phyloP scores from a whole-genome alignment of 225 moss, liverwort and hornwort species.

The Sphagnum tenellum region DNA sequence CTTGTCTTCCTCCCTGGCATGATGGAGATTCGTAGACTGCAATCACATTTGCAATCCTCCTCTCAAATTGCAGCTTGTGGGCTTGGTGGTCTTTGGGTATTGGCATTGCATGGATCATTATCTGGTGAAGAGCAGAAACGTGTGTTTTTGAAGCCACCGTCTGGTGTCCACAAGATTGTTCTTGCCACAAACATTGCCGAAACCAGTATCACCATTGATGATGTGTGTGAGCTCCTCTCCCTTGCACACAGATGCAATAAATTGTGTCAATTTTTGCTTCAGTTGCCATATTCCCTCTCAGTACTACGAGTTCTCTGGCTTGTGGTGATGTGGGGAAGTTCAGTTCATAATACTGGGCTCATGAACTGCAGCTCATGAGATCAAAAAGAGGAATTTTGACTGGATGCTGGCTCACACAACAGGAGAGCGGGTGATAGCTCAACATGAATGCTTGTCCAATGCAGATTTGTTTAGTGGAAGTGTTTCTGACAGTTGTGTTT shows the following conservation, averaged over 20 bases:
- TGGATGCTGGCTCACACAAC: too few relatives aligned
- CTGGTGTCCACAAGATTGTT: slow-evolving; percentile 58
- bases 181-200: slow-evolving; percentile 81
- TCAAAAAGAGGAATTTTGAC: too few relatives aligned
- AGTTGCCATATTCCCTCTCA: too few relatives aligned
- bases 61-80: slow-evolving; percentile 40
- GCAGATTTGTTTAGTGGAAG: too few relatives aligned
- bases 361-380: too few relatives aligned
- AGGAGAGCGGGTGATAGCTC: too few relatives aligned
- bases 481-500: neutral
- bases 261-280: too few relatives aligned
- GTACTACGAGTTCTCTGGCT: too few relatives aligned
- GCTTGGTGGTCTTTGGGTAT: slow-evolving; percentile 38
- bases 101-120: slow-evolving; percentile 68
- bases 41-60: slow-evolving; percentile 42
- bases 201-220: slow-evolving; percentile 79
- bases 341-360: too few relatives aligned
- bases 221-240: slow-evolving; percentile 45
- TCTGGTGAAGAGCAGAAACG: slow-evolving; percentile 63
- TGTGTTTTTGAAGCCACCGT: slow-evolving; percentile 52
- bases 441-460: too few relatives aligned
- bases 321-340: too few relatives aligned
- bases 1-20: slow-evolving; percentile 72
- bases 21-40: slow-evolving; percentile 60
- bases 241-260: too few relatives aligned